Percentiles rank a stretch among this genome's conserved stretches.
Evolutionary conservation across 2,329 filamentous ascomycete species (phyloP).

Genomic region (Stenocarpella maydis): DNA sequence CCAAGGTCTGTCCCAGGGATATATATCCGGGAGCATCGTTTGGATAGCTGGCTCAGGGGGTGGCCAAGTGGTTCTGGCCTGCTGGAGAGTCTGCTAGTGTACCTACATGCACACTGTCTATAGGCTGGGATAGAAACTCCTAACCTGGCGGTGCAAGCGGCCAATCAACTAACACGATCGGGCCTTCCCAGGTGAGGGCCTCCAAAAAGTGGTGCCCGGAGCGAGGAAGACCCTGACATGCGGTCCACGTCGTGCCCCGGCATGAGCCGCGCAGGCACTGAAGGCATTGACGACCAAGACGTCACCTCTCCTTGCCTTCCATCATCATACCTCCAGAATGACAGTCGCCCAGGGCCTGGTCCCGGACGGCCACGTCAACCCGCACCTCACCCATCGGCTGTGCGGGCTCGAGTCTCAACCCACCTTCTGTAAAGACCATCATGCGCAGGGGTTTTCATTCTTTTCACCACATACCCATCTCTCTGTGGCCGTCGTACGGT

Average conservation of each 20-base stretch:
- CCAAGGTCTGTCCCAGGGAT: neutral
- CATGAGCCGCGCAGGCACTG: conserved; percentile 13
- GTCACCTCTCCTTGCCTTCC: conserved; percentile 6
- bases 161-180: conserved; percentile 27
- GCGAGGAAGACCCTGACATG: conserved; percentile 14
- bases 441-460: neutral
- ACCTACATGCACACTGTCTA: neutral
- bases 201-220: neutral
- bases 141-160: neutral
- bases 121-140: neutral
- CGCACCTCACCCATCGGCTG: conserved; percentile 5
- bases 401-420: neutral
- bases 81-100: conserved; percentile 14
- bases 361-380: conserved; percentile 17
- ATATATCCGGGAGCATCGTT: neutral
- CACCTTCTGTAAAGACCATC: neutral
- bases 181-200: conserved; percentile 4
- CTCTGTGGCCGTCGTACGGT: neutral
- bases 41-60: conserved; percentile 9
- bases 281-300: conserved; percentile 25
- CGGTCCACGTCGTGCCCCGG: conserved; percentile 14
- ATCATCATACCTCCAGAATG: conserved; percentile 3
- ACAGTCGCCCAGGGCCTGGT: conserved; percentile 12
- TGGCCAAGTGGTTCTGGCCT: neutral
- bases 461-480: neutral